Evolutionary conservation across 257 asterid species (phyloP).

Genomic region (Solanum dulcamara): DNA sequence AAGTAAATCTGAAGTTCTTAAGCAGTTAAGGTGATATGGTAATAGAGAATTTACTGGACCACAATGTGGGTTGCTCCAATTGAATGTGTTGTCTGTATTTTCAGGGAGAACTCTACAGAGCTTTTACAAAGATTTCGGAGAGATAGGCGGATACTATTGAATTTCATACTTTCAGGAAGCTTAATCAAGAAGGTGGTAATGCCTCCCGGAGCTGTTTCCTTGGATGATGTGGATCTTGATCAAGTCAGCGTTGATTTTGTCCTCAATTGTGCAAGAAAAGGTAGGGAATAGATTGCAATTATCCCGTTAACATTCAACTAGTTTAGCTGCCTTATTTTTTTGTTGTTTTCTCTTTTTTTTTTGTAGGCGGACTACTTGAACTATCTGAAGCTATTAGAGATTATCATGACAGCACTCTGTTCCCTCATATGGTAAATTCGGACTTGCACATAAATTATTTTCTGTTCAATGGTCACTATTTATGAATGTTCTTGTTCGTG

Average conservation of each 20-base stretch:
- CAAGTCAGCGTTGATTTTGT: conserved; percentile 92
- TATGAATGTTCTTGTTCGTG: background rate
- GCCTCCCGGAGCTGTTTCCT: conserved; percentile 98
- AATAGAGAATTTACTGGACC: background rate
- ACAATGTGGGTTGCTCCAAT: background rate
- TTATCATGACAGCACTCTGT: conserved; percentile 69
- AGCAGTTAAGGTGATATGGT: background rate
- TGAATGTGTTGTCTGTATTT: background rate
- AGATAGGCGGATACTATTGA: conserved; percentile 71
- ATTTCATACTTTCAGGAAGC: conserved; percentile 81
- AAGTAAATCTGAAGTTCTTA: background rate
- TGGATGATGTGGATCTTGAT: conserved; percentile 97
- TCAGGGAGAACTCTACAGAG: conserved; percentile 66
- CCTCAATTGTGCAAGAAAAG: conserved; percentile 84
- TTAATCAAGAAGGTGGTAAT: conserved; percentile 80
- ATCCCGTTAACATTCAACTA: too few species aligned
- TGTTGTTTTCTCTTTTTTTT: background rate
- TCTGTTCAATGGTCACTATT: background rate
- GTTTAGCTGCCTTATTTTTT: too few species aligned
- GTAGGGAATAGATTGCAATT: too few species aligned
- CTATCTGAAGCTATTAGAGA: conserved; percentile 94
- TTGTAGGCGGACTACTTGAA: conserved; percentile 76
- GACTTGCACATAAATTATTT: background rate
- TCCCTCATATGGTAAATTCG: conserved; percentile 74
- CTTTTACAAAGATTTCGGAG: conserved; percentile 82